Percentiles rank a stretch among this genome's conserved stretches.
phyloP scores from a whole-genome alignment of 371 early-diverging fungal species.

The Actinomucor elegans region DNA sequence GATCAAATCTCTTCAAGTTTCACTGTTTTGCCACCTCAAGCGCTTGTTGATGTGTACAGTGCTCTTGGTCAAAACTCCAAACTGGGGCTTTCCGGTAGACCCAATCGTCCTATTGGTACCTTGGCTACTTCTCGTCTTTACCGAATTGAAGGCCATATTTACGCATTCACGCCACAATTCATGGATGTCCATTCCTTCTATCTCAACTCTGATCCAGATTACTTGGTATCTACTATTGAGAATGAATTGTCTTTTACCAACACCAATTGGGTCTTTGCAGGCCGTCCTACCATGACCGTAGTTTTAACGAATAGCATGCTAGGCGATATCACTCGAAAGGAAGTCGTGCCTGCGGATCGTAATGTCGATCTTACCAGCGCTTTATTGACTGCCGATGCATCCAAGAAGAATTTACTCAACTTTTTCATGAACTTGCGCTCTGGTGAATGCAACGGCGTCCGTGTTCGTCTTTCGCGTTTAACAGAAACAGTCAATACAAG shows the following conservation, averaged over 20 bases:
- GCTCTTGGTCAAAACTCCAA: conserved; percentile 78
- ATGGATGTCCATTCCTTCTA: conserved; percentile 89
- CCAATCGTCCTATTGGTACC: conserved; percentile 69
- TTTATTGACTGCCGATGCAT: conserved; percentile 30
- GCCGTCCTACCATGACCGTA: conserved; percentile 82
- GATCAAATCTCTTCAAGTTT: conserved; percentile 70
- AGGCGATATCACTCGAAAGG: conserved; percentile 43
- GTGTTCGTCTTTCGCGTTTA: conserved; percentile 73
- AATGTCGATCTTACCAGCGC: conserved; percentile 19
- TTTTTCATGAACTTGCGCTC: conserved; percentile 81
- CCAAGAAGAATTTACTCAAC: conserved; percentile 73
- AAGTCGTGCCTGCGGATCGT: background rate
- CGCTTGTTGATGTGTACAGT: conserved; percentile 76
- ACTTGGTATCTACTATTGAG: conserved; percentile 75
- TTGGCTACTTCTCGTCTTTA: conserved; percentile 82
- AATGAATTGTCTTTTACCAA: conserved; percentile 77
- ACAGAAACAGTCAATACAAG: conserved; percentile 77
- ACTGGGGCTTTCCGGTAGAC: conserved; percentile 78
- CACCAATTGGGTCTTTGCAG: conserved; percentile 75
- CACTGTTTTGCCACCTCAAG: conserved; percentile 77
- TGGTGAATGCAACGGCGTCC: conserved; percentile 70
- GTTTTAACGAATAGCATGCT: conserved; percentile 81
- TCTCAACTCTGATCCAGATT: conserved; percentile 81
- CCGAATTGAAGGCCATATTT: conserved; percentile 79
- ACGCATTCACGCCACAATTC: conserved; percentile 87